Conservation (phyloP, 305 asterid genomes). For the Caryopteris hybrid region DNA sequence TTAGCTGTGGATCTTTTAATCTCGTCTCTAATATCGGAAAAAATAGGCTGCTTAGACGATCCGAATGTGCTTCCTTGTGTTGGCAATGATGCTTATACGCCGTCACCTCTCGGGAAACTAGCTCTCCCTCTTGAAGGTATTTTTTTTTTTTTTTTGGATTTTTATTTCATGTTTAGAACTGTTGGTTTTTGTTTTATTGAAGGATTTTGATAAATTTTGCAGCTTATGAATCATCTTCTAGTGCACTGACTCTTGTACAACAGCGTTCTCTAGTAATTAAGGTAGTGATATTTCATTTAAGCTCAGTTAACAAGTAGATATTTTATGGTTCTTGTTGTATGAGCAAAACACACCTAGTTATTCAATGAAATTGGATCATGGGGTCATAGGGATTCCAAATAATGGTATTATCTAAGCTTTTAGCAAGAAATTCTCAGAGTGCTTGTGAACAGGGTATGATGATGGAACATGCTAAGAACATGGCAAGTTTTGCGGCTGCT, state of each 20-base stretch:
- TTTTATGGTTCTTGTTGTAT: not conserved
- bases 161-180: not conserved
- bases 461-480: conserved; percentile 76
- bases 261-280: conserved; percentile 90
- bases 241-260: conserved; percentile 65
- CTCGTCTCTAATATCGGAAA: conserved; percentile 65
- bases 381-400: no score
- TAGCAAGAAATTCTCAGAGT: not conserved
- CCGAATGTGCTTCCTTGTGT: conserved; percentile 85
- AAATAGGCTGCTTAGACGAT: conserved; percentile 71
- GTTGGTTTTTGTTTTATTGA: not conserved
- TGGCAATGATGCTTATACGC: conserved; percentile 85
- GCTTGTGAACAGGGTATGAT: conserved; percentile 72
- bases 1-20: conserved; percentile 82
- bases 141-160: not conserved
- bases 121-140: conserved; percentile 90
- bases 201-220: conserved; percentile 26
- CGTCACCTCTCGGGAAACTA: conserved; percentile 73
- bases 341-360: not conserved
- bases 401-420: not conserved
- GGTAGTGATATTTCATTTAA: conserved; percentile 32
- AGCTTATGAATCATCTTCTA: conserved; percentile 65
- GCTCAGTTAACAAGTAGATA: no score
- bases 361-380: not conserved
- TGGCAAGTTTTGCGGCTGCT: conserved; percentile 73